Base-by-base conservation (phyloP, 352 stramenopile species). In the Pythium phragmitis region DNA sequence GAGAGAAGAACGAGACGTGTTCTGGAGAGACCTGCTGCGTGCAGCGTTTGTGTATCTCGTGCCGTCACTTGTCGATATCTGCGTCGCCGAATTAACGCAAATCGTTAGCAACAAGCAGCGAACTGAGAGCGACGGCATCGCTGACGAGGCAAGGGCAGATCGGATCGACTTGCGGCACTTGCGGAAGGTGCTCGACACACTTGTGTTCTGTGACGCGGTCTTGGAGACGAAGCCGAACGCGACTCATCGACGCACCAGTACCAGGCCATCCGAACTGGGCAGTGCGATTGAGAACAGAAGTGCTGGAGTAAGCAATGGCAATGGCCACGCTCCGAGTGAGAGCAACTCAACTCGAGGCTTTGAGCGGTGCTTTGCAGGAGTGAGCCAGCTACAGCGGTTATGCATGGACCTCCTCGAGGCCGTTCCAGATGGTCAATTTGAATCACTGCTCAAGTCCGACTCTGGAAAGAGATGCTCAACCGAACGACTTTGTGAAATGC, bases 1-100 rank as follows among this genome's bases (percentile, higher is more conserved):
- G 42, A 57, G 16, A 46, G 57, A 70, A 23, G 47, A 83, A 33
- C 67, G 53, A 33, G 73, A 81, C 37, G 57, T 78, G 28, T 91
- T 91, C 53, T 93, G 82, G 82, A 73, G 76, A 57, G 79, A 89
- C 4, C 48, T 93, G 19, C 51, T 93, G 48, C 72, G 77, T n/a
- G 82, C 85, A 1, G 77, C 85, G 6, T 91, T 82, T 36, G 70
- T 90, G 17, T 93, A 93, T 28, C 61, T 88, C 16, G 85, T 93
- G 6, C 85, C 85, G 7, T 78, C 80, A 4, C 60, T 93, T 4
- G 57, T 89, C 4, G 68, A 85, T 23, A 88, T 88, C 63, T 91
- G 85, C 37, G 85, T 87, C 7, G 41, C 73, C 19, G 65, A 69
- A 28, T 72, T 92, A 34, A 73, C 68, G 21, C 51, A 46, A 0